These are phyloP conservation scores for Nannochloris sp. DNA, from an alignment of 139 green algal species.

Conservation along the genomic window DNA sequence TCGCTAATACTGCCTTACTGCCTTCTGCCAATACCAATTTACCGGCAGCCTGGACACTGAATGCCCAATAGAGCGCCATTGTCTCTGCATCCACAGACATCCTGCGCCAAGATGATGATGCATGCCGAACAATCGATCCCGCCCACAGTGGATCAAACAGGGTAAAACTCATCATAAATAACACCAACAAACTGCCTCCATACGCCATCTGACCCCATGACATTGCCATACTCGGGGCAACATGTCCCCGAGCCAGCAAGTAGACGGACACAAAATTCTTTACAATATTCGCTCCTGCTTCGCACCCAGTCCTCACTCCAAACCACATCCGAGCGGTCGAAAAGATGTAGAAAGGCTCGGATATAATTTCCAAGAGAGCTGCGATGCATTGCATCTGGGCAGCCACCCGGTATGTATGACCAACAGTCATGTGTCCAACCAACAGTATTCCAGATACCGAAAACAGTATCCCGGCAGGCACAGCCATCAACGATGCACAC, in stretches of 20 bases:
- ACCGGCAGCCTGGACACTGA: constrained; percentile 46
- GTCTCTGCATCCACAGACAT: neutral
- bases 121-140: neutral
- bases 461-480: constrained; percentile 42
- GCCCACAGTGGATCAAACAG: neutral
- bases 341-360: constrained; percentile 70
- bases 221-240: constrained; percentile 41
- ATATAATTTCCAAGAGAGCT: constrained; percentile 52
- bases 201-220: constrained; percentile 52
- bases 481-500: constrained; percentile 16
- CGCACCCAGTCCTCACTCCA: constrained; percentile 44
- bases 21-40: constrained; percentile 82
- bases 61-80: constrained; percentile 10
- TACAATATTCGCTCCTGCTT: constrained; percentile 40
- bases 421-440: neutral
- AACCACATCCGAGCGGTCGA: constrained; percentile 49
- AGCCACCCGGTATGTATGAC: constrained; percentile 30
- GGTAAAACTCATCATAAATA: constrained; percentile 28
- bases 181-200: constrained; percentile 22
- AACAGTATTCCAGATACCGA: constrained; percentile 20
- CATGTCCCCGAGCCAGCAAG: constrained; percentile 24
- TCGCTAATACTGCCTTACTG: constrained; percentile 57
- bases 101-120: constrained; percentile 2
- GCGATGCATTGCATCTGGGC: constrained; percentile 52
- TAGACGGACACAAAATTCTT: constrained; percentile 40